Conservation (phyloP, 2,329 filamentous ascomycete genomes). For the Exophiala sp. region DNA sequence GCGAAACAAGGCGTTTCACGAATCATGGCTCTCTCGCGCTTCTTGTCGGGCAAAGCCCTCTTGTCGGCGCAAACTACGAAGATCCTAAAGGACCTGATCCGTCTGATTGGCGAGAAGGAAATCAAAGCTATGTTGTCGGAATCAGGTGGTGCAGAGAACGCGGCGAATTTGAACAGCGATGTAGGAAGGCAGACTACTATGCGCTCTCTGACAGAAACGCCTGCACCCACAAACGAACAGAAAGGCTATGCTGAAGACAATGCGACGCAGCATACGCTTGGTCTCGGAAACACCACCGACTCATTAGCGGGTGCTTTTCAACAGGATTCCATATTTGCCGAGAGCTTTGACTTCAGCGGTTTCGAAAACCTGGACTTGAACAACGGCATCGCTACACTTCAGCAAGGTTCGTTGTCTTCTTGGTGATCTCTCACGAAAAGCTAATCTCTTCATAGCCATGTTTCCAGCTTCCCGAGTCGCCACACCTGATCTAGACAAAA, state of each 20-base stretch:
- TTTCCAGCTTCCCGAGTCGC: constrained; percentile 9
- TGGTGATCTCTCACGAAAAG: not conserved
- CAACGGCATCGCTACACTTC: constrained; percentile 15
- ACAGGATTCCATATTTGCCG: not conserved
- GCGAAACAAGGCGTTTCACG: constrained; percentile 41
- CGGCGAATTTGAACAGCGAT: not conserved
- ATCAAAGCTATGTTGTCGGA: constrained; percentile 23
- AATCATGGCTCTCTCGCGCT: constrained; percentile 41
- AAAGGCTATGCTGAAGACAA: not conserved
- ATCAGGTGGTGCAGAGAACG: constrained; percentile 5
- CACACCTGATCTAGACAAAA: not conserved
- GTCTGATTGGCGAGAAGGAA: constrained; percentile 21
- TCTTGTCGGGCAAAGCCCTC: constrained; percentile 34
- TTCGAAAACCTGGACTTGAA: constrained; percentile 21
- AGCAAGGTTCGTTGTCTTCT: constrained; percentile 12
- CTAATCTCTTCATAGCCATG: constrained; percentile 9
- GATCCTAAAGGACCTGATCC: constrained; percentile 21
- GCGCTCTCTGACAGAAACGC: not conserved
- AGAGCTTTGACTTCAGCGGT: constrained; percentile 15
- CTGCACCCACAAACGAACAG: not conserved
- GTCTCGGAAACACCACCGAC: not conserved
- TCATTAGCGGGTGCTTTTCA: not conserved
- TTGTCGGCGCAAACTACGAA: constrained; percentile 36
- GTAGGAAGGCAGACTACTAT: not conserved
- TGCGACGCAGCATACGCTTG: too few species aligned